Conservation (phyloP, 2,329 filamentous ascomycete species). For the Aspergillus sp. region DNA sequence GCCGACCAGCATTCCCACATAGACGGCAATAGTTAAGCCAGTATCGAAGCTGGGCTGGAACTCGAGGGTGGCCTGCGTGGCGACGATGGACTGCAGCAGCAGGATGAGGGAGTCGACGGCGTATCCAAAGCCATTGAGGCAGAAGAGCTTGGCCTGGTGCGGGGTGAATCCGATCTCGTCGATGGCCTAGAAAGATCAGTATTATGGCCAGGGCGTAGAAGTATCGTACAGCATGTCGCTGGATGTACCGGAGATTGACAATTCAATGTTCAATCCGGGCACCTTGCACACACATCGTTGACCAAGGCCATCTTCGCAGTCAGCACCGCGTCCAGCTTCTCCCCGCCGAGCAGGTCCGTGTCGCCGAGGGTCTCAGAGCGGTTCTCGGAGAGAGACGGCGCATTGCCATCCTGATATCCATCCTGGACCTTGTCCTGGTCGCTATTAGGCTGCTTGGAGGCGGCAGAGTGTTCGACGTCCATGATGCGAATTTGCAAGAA, state of each 20-base stretch:
- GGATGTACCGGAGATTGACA: neutral
- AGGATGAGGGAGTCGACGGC: constrained; percentile 34
- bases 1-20: constrained; percentile 69
- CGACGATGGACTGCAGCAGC: constrained; percentile 7
- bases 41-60: constrained; percentile 44
- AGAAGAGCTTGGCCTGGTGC: constrained; percentile 62
- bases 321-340: constrained; percentile 36
- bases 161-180: constrained; percentile 63
- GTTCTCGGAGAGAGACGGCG: neutral
- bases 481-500: neutral
- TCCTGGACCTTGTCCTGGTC: neutral
- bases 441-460: neutral
- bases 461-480: neutral
- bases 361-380: neutral
- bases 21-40: constrained; percentile 66
- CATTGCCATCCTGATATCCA: neutral
- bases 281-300: constrained; percentile 23
- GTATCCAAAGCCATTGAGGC: constrained; percentile 61
- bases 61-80: constrained; percentile 6
- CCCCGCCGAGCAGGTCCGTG: constrained; percentile 1
- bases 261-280: neutral
- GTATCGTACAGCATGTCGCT: neutral
- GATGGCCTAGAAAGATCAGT: constrained; percentile 26
- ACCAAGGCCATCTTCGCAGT: constrained; percentile 42
- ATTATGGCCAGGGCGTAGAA: neutral